A percentile compares a stretch with the other conserved stretches of the same genome.
Evolutionary conservation across 257 asterid genomes (phyloP).

Genomic region (Rehmannia glutinosa): DNA sequence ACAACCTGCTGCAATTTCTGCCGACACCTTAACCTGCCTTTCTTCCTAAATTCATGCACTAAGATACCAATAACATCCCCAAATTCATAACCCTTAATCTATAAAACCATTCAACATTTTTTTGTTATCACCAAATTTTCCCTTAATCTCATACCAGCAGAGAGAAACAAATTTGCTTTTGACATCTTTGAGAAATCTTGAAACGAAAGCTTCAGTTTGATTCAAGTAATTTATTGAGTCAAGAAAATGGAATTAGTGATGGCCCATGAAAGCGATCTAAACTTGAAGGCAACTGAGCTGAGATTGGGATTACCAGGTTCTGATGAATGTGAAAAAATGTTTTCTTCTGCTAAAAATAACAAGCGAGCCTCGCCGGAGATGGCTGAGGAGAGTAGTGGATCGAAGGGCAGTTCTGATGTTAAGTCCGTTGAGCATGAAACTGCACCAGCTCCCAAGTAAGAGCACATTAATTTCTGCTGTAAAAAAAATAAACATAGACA

Average conservation of each 20-base stretch:
- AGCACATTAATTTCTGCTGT: too few relatives aligned
- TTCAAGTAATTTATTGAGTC: neutral
- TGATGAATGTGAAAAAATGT: slow-evolving; percentile 22
- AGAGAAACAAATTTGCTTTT: neutral
- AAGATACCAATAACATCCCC: neutral
- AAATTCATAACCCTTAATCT: neutral
- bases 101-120: neutral
- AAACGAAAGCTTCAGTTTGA: neutral
- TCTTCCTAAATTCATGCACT: slow-evolving; percentile 37
- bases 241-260: slow-evolving; percentile 25
- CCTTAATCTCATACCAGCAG: too few relatives aligned
- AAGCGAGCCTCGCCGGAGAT: slow-evolving; percentile 47
- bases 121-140: neutral
- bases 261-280: slow-evolving; percentile 31
- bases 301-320: slow-evolving; percentile 57
- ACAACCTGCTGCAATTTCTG: slow-evolving; percentile 25
- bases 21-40: slow-evolving; percentile 43
- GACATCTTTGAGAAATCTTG: slow-evolving; percentile 6
- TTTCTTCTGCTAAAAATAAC: slow-evolving; percentile 25
- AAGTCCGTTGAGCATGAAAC: slow-evolving; percentile 22
- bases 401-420: slow-evolving; percentile 22
- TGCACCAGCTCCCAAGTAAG: slow-evolving; percentile 57
- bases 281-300: slow-evolving; percentile 55
- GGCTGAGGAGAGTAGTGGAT: slow-evolving; percentile 21
- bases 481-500: too few relatives aligned